Percentiles rank a stretch among this genome's conserved stretches.
phyloP scores from a whole-genome alignment of 352 stramenopile genomes.

The Globisporangium megalacanthum region DNA sequence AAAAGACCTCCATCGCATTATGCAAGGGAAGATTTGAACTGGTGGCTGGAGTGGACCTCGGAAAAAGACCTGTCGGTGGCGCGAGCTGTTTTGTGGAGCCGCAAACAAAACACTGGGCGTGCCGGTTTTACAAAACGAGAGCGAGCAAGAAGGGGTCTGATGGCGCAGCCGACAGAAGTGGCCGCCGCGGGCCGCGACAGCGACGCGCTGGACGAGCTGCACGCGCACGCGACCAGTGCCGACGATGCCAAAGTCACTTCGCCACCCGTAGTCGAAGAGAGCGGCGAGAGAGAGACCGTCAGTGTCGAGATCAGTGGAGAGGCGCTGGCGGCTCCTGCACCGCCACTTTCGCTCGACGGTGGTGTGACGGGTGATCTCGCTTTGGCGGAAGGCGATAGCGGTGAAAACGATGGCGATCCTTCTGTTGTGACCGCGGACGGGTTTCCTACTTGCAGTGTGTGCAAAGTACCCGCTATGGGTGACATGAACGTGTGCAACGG shows the following conservation, averaged over 20 bases:
- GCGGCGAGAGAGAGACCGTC: neutral
- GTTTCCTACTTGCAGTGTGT: conserved; percentile 1
- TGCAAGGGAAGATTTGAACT: neutral
- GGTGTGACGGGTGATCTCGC: neutral
- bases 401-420: neutral
- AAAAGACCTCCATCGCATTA: neutral
- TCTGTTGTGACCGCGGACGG: neutral
- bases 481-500: conserved; percentile 22
- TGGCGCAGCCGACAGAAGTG: conserved; percentile 10
- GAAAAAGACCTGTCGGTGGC: neutral
- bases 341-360: neutral
- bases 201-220: neutral
- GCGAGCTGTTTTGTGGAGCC: neutral
- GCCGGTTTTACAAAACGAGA: neutral
- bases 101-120: neutral
- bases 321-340: neutral
- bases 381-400: neutral
- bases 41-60: conserved; percentile 1
- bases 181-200: conserved; percentile 10
- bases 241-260: neutral
- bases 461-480: neutral
- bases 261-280: conserved; percentile 2
- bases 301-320: conserved; percentile 1
- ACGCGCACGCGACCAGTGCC: conserved; percentile 2
- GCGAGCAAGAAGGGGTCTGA: neutral